These are phyloP conservation scores for Ailanthus altissimus DNA, from an alignment of 345 rosid species.

Conservation along the genomic window DNA sequence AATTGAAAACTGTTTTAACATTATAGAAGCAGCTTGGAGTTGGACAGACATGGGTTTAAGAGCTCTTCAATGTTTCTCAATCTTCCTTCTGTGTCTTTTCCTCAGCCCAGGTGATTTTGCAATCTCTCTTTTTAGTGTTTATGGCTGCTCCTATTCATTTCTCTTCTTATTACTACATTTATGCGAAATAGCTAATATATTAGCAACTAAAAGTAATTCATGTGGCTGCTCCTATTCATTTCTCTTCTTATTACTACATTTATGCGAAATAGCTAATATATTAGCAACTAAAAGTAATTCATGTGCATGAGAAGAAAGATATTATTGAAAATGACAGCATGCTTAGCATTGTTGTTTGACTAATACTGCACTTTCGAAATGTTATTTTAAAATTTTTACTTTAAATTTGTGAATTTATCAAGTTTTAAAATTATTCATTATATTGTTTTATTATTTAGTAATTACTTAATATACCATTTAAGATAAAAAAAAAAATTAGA, in stretches of 20 bases:
- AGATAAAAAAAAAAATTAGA: too few species aligned
- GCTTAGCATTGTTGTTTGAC: neutral
- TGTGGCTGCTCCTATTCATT: neutral
- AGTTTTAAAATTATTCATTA: too few species aligned
- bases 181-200: too few species aligned
- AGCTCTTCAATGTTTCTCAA: conserved; percentile 35
- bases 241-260: too few species aligned
- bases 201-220: too few species aligned
- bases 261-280: too few species aligned
- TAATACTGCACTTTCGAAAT: too few species aligned
- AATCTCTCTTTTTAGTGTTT: neutral
- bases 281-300: neutral
- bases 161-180: too few species aligned
- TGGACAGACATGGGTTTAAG: conserved; percentile 43
- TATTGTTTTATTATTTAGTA: too few species aligned
- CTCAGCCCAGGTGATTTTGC: conserved; percentile 67
- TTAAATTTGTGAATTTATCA: too few species aligned
- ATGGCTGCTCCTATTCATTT: neutral
- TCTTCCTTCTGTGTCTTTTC: conserved; percentile 54
- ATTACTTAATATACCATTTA: too few species aligned
- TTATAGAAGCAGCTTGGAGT: conserved; percentile 24
- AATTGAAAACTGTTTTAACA: neutral
- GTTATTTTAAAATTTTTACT: too few species aligned
- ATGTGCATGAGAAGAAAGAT: neutral
- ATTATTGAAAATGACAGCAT: neutral